Base-by-base conservation (phyloP, 2,329 filamentous ascomycete species). In the Phoma sp. region DNA sequence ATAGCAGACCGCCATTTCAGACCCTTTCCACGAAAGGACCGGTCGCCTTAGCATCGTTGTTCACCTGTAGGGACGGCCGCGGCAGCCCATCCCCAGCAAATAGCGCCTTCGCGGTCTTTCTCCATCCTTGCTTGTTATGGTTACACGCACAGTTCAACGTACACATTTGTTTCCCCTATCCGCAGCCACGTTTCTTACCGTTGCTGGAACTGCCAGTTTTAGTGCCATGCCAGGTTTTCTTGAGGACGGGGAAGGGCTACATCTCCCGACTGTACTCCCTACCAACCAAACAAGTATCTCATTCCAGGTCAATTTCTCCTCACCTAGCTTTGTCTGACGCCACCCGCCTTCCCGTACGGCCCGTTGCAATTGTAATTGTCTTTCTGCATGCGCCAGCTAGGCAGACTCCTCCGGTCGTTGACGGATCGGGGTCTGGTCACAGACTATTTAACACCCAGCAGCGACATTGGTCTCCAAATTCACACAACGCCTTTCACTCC, bases 281-380 rank as follows among this genome's bases (percentile, higher is more conserved):
- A 46, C 44, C 48, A 49, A 48, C 60, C 58, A 55, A 62, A 61
- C 48, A 59, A 65, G 51, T 45, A 61, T 55, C 45, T 59, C 65
- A 69, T 69, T 71, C 65, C 67, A 67, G 60, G 49, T 52, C 40
- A 58, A 54, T 43, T 57, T 61, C 55, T 63, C 61, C 51, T 64
- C 58, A 66, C 55, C 58, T 62, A 58, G 57, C 43, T 60, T 50
- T 64, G 57, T 65, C 58, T 60, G 55, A 65, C 60, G 55, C 57
- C 61, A 67, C 60, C 70, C 72, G 71, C 67, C 67, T 64, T 66
- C 64, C 71, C 72, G 70, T 55, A 52, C 71, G 70, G 70, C 57
- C 70, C 70, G 72, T 68, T 68, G 68, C 64, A 59, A 69, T 57
- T 70, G 53, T 62, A 53, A 55, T 61, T 47, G 62, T 53, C 55